phyloP scores from a whole-genome alignment of 345 rosid species.

The Salix viminalis region DNA sequence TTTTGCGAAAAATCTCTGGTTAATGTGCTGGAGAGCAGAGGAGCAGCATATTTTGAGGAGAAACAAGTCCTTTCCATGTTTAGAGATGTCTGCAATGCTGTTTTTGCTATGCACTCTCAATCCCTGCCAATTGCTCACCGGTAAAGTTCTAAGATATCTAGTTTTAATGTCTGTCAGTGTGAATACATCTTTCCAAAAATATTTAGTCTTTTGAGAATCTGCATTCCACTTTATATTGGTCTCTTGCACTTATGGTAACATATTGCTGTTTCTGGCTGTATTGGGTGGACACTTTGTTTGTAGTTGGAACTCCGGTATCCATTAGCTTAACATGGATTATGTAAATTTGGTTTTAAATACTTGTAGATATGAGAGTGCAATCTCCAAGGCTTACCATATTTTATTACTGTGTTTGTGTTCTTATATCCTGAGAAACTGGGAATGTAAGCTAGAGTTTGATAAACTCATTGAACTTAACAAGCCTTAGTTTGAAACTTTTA shows the following conservation, averaged over 20 bases:
- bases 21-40: constrained; percentile 72
- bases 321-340: not conserved
- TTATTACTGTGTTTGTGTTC: not conserved
- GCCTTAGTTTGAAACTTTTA: no score
- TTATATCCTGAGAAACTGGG: not conserved
- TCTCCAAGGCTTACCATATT: no score
- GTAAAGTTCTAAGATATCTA: constrained; percentile 27
- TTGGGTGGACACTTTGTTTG: not conserved
- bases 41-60: constrained; percentile 80
- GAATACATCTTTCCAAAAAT: not conserved
- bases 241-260: not conserved
- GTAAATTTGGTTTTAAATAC: no score
- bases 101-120: constrained; percentile 91
- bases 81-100: constrained; percentile 91
- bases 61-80: constrained; percentile 68
- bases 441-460: no score
- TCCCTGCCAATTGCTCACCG: constrained; percentile 92
- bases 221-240: no score
- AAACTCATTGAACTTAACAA: no score
- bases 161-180: not conserved
- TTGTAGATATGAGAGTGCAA: no score
- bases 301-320: not conserved
- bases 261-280: not conserved
- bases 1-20: constrained; percentile 87
- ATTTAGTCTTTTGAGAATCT: no score